phyloP scores from a whole-genome alignment of 352 stramenopile species.

The Pythium monospermum region DNA sequence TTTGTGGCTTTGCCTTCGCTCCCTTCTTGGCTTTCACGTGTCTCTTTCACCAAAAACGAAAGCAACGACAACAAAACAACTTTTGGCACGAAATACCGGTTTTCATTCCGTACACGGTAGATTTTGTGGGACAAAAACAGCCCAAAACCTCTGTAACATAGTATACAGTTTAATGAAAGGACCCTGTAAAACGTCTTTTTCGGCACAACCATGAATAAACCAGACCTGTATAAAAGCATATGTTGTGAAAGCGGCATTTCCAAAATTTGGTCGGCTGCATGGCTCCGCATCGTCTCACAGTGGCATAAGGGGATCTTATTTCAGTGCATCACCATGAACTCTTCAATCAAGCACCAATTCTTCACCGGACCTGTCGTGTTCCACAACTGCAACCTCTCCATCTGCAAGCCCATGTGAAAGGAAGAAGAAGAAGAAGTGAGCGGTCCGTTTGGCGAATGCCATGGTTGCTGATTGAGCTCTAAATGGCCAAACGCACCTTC shows the following conservation, averaged over 20 bases:
- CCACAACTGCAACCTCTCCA: slow-evolving; percentile 47
- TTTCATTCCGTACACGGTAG: background rate
- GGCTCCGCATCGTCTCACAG: slow-evolving; percentile 13
- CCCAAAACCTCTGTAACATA: background rate
- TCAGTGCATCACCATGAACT: slow-evolving; percentile 17
- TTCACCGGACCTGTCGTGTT: slow-evolving; percentile 35
- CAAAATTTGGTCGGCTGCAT: background rate
- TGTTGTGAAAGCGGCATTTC: slow-evolving; percentile 11
- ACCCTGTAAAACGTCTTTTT: background rate
- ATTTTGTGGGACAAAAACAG: background rate
- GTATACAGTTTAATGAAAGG: background rate
- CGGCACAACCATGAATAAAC: background rate
- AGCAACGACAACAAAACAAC: slow-evolving; percentile 2
- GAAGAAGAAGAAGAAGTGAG: background rate
- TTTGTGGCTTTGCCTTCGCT: background rate
- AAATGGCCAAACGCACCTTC: slow-evolving; percentile 23
- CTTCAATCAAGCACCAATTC: slow-evolving; percentile 34
- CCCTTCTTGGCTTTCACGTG: slow-evolving; percentile 20
- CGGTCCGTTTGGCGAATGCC: too few species aligned
- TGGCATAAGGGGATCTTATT: background rate
- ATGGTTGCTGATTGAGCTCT: too few species aligned
- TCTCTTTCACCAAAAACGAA: slow-evolving; percentile 16
- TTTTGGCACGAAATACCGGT: background rate
- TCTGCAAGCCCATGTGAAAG: slow-evolving; percentile 2
- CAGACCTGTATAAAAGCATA: slow-evolving; percentile 1